Conservation (phyloP, 805 yeast genomes). For the Barnettozyma siamensis region DNA sequence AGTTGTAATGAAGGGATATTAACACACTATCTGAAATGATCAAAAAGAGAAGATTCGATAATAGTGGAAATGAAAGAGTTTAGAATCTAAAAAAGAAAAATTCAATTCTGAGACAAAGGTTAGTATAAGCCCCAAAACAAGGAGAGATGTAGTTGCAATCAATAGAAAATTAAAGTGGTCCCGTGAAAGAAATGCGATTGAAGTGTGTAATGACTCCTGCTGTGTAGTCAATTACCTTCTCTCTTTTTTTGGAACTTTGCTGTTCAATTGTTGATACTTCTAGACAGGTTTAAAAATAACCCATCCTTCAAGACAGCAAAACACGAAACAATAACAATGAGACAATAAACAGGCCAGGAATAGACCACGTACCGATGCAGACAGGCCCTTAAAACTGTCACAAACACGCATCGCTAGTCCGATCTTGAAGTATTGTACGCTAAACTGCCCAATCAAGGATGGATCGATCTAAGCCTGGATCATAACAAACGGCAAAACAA, state of each 20-base stretch:
- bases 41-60: not conserved
- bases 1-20: not conserved
- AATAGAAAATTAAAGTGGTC: not conserved
- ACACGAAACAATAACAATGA: not conserved
- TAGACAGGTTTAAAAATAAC: not conserved
- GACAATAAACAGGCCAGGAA: too few species aligned
- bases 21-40: too few species aligned
- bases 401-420: too few species aligned
- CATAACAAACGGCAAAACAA: too few species aligned
- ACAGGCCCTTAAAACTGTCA: too few species aligned
- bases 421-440: too few species aligned
- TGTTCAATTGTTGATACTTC: not conserved
- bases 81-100: conserved; percentile 1
- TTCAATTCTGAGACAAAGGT: conserved; percentile 5
- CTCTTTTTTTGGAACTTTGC: not conserved
- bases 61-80: not conserved
- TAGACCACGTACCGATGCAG: too few species aligned
- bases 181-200: not conserved
- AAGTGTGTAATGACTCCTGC: not conserved
- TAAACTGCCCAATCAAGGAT: too few species aligned
- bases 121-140: not conserved
- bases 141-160: not conserved
- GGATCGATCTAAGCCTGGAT: too few species aligned
- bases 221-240: not conserved
- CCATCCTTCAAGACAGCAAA: not conserved